Percentiles rank a stretch among this genome's conserved stretches.
phyloP scores from a whole-genome alignment of 2,329 filamentous ascomycete species.

The Paradendryphiella salina region DNA sequence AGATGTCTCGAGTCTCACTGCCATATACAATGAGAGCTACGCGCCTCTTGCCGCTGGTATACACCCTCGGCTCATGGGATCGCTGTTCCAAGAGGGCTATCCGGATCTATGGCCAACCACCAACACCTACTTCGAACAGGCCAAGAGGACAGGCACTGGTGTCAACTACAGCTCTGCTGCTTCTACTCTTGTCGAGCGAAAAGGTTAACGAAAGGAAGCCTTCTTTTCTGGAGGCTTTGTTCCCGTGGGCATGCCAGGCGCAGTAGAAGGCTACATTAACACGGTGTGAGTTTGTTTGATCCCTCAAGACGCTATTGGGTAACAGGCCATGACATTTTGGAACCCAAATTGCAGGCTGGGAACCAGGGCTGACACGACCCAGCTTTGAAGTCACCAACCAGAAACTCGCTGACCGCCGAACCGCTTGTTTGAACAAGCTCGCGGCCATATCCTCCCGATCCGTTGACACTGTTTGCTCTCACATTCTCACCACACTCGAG shows the following conservation, averaged over 20 bases:
- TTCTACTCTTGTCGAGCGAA: constrained; percentile 34
- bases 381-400: constrained; percentile 41
- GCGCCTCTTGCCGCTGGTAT: constrained; percentile 30
- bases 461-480: constrained; percentile 26
- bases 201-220: constrained; percentile 37
- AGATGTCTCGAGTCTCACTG: constrained; percentile 26
- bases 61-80: constrained; percentile 41
- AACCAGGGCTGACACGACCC: constrained; percentile 2
- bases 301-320: background rate
- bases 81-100: constrained; percentile 33
- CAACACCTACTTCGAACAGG: constrained; percentile 31
- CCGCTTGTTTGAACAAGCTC: constrained; percentile 38
- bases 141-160: constrained; percentile 28
- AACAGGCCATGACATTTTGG: background rate
- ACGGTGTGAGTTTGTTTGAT: constrained; percentile 9
- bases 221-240: constrained; percentile 42
- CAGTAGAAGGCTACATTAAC: constrained; percentile 25
- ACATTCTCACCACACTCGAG: constrained; percentile 36
- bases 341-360: background rate
- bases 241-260: constrained; percentile 33
- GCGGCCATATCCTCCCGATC: constrained; percentile 31
- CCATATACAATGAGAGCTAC: constrained; percentile 42
- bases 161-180: constrained; percentile 29
- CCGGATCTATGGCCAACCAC: constrained; percentile 36
- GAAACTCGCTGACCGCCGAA: constrained; percentile 39